Conservation (phyloP, 495 filamentous ascomycete genomes). For the Hypoxylon lienhwacheense region DNA sequence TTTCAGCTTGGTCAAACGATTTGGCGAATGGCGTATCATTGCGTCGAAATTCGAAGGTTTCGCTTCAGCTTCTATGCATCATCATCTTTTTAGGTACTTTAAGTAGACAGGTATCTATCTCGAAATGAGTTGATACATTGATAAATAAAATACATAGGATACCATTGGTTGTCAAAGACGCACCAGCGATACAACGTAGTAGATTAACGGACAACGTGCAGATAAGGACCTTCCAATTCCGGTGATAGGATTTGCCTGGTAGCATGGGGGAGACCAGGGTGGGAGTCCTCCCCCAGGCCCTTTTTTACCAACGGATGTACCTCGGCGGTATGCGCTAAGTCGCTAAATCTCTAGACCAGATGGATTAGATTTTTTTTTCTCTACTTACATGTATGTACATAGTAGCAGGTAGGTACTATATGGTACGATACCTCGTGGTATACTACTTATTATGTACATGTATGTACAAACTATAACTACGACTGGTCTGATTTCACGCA, state of each 20-base stretch:
- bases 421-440: too few species aligned
- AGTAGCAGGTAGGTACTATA: neutral
- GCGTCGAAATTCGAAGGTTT: constrained; percentile 18
- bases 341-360: neutral
- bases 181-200: constrained; percentile 29
- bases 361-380: constrained; percentile 1
- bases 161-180: constrained; percentile 12
- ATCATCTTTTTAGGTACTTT: constrained; percentile 3
- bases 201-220: constrained; percentile 10
- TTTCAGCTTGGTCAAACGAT: constrained; percentile 20
- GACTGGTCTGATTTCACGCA: too few species aligned
- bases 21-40: constrained; percentile 5
- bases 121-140: too few species aligned
- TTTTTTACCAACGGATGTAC: constrained; percentile 30
- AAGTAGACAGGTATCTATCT: too few species aligned
- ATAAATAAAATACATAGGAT: constrained; percentile 4
- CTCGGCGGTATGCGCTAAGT: constrained; percentile 24
- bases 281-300: constrained; percentile 28
- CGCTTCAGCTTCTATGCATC: constrained; percentile 30
- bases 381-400: too few species aligned
- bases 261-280: neutral
- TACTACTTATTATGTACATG: too few species aligned
- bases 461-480: too few species aligned
- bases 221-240: constrained; percentile 25
- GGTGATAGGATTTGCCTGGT: constrained; percentile 1